Evolutionary conservation across 2,329 filamentous ascomycete genomes (phyloP).

Genomic region (Fusarium xylarioides): DNA sequence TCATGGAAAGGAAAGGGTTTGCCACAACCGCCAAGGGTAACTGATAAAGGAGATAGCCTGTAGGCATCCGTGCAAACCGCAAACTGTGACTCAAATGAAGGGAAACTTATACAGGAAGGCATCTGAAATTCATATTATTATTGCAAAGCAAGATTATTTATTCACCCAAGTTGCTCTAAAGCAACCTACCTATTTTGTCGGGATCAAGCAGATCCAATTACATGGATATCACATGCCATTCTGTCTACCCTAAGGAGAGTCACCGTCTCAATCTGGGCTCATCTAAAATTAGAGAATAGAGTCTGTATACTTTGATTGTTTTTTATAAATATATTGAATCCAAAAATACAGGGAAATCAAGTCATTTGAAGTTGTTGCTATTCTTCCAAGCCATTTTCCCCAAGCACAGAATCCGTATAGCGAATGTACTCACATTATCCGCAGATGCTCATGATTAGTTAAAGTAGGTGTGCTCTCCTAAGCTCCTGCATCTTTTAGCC

Average conservation of each 20-base stretch:
- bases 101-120: accelerated
- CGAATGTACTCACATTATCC: not conserved
- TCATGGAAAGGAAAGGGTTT: no score
- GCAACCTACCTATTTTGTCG: not conserved
- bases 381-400: not conserved
- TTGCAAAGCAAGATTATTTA: not conserved
- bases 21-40: not conserved
- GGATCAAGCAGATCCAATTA: no score
- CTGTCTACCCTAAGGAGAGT: not conserved
- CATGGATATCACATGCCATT: not conserved
- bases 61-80: not conserved
- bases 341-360: not conserved
- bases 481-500: not conserved
- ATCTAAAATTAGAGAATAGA: not conserved
- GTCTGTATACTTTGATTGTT: not conserved
- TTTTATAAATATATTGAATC: not conserved
- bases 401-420: not conserved
- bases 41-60: not conserved
- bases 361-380: no score
- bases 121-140: accelerated
- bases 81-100: not conserved
- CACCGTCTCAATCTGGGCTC: not conserved
- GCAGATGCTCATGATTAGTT: not conserved
- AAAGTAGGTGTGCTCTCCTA: not conserved
- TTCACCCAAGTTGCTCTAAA: not conserved